These are phyloP conservation scores for Hirsutella minnesotensis DNA, from an alignment of 2,329 filamentous ascomycete genomes.

Conservation along the genomic window DNA sequence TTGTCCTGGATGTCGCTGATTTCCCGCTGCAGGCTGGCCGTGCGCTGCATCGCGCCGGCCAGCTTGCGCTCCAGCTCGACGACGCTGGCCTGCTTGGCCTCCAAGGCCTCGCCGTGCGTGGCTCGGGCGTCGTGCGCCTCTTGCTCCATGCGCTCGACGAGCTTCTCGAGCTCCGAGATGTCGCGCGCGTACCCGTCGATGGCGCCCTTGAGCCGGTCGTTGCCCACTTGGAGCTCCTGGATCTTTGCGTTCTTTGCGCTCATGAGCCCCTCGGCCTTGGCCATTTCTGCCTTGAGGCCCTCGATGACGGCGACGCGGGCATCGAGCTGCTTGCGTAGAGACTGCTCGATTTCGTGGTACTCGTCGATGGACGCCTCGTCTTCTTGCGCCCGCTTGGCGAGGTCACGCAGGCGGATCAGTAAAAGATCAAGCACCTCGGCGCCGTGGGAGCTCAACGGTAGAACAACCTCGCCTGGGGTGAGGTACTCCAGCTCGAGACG, in stretches of 20 bases:
- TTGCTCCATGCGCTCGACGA: conserved; percentile 36
- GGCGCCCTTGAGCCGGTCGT: conserved; percentile 38
- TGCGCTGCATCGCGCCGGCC: conserved; percentile 24
- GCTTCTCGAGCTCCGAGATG: conserved; percentile 37
- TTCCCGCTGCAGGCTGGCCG: conserved; percentile 24
- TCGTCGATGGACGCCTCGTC: conserved; percentile 46
- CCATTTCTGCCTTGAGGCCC: conserved; percentile 29
- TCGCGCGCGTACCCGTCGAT: conserved; percentile 42
- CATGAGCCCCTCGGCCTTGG: conserved; percentile 19
- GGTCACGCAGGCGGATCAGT: conserved; percentile 34
- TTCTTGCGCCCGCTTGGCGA: conserved; percentile 33
- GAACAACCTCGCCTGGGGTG: conserved; percentile 42
- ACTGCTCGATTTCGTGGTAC: conserved; percentile 44
- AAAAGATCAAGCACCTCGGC: conserved; percentile 44
- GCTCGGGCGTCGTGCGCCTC: conserved; percentile 18
- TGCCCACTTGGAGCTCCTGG: conserved; percentile 34
- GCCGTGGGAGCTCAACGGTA: conserved; percentile 40
- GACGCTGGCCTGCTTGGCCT: conserved; percentile 7
- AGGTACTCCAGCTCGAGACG: conserved; percentile 52
- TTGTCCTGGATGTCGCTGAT: conserved; percentile 24
- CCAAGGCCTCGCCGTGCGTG: conserved; percentile 19
- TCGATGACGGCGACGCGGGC: conserved; percentile 41
- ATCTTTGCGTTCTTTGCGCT: conserved; percentile 26
- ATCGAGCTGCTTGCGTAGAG: conserved; percentile 43
- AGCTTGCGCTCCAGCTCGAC: conserved; percentile 33